Evolutionary conservation across 208 protist species (phyloP).

Genomic region (Wallacemonas sp.): DNA sequence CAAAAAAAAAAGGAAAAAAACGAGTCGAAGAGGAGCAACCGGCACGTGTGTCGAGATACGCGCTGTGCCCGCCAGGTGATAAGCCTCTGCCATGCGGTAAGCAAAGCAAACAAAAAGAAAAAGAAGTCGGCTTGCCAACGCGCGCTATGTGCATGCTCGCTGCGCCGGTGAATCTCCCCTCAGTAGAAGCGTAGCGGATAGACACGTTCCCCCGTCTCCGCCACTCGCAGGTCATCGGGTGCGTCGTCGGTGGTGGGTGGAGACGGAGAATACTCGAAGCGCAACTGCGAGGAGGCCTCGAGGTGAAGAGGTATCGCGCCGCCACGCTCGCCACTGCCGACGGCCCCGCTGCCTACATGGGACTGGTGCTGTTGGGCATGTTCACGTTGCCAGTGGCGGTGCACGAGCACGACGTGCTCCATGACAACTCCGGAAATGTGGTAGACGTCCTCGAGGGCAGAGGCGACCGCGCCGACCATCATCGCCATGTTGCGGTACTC

Average conservation of each 20-base stretch:
- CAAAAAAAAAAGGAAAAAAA: conserved; percentile 3
- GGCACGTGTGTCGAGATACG: too few relatives aligned
- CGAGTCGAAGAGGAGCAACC: neutral
- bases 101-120: neutral
- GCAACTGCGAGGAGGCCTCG: neutral
- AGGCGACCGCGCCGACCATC: conserved; percentile 62
- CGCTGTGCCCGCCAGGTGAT: too few relatives aligned
- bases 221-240: too few relatives aligned
- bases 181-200: conserved; percentile 2
- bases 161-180: too few relatives aligned
- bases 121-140: neutral
- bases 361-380: neutral
- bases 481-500: conserved; percentile 61
- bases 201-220: neutral
- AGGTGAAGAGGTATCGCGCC: neutral
- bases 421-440: conserved; percentile 58
- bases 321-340: neutral
- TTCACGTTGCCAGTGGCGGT: conserved; percentile 24
- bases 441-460: conserved; percentile 78
- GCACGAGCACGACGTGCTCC: conserved; percentile 72
- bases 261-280: neutral
- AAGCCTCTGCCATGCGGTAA: too few relatives aligned
- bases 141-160: neutral
- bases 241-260: neutral
- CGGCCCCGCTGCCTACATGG: neutral